phyloP scores from a whole-genome alignment of 2,329 filamentous ascomycete species.

The Stagonosporopsis cucurbitacearum region DNA sequence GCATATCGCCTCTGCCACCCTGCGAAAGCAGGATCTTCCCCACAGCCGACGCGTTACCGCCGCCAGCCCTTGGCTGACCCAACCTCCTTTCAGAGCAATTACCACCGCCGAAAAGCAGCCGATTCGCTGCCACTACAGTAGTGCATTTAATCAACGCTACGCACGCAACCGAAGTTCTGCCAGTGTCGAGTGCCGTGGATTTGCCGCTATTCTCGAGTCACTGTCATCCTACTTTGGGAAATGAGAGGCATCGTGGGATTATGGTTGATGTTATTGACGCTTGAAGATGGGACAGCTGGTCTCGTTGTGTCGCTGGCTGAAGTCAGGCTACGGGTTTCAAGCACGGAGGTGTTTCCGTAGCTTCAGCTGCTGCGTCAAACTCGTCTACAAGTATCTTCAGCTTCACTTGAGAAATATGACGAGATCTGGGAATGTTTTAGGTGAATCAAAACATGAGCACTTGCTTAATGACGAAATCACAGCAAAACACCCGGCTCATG shows the following conservation, averaged over 20 bases:
- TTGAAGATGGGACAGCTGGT: neutral
- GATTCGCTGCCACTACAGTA: slow-evolving; percentile 1
- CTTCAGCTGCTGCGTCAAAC: too few relatives aligned
- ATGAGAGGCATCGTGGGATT: neutral
- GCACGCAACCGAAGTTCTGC: slow-evolving; percentile 1
- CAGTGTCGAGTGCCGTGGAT: neutral
- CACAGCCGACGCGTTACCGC: neutral
- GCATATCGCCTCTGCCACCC: neutral
- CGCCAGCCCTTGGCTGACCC: neutral
- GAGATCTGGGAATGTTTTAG: too few relatives aligned
- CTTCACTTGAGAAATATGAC: too few relatives aligned
- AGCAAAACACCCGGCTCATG: neutral
- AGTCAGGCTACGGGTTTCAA: neutral
- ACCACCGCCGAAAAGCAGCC: neutral
- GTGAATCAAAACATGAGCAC: too few relatives aligned
- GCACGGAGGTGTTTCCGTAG: neutral
- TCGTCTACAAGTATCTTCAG: too few relatives aligned
- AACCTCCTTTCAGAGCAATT: neutral
- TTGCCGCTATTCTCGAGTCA: neutral
- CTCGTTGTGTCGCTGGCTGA: neutral
- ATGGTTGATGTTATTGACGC: neutral
- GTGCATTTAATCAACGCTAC: neutral
- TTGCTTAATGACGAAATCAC: too few relatives aligned
- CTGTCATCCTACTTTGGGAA: neutral
- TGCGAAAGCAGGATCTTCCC: slow-evolving; percentile 1